Percentiles rank a stretch among this genome's conserved stretches.
Evolutionary conservation across 2,329 filamentous ascomycete genomes (phyloP).

Genomic region (Fusarium sp.): DNA sequence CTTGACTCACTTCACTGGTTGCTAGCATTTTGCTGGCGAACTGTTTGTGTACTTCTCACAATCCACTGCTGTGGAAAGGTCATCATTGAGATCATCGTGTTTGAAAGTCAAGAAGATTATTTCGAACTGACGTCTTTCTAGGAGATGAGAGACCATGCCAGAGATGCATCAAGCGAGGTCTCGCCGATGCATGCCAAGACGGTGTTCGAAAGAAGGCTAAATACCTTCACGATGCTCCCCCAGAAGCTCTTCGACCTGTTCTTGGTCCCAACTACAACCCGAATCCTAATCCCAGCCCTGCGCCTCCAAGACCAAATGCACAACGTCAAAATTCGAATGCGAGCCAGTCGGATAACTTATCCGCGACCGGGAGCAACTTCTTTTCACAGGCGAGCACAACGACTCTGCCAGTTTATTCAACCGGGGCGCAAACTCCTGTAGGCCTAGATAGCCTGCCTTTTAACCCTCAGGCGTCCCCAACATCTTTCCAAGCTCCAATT

Average conservation of each 20-base stretch:
- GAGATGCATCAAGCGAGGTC: constrained; percentile 91
- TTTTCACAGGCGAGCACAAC: constrained; percentile 60
- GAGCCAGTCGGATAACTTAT: constrained; percentile 60
- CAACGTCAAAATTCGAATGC: constrained; percentile 61
- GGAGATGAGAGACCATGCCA: constrained; percentile 95
- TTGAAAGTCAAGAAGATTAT: constrained; percentile 8
- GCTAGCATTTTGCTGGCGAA: constrained; percentile 3
- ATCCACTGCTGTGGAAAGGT: background rate
- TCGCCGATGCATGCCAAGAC: constrained; percentile 92
- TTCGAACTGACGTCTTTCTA: constrained; percentile 53
- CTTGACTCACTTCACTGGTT: constrained; percentile 2
- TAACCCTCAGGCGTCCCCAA: constrained; percentile 76
- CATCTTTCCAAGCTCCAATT: constrained; percentile 71
- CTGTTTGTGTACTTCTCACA: constrained; percentile 1
- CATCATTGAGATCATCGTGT: constrained; percentile 3
- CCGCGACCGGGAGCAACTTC: constrained; percentile 57
- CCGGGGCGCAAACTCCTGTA: constrained; percentile 57
- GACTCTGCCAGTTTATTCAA: constrained; percentile 64
- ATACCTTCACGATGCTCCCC: constrained; percentile 95
- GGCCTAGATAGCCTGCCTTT: constrained; percentile 64
- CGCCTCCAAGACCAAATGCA: constrained; percentile 58
- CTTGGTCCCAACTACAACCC: constrained; percentile 77
- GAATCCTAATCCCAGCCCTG: constrained; percentile 59
- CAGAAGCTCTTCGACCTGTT: constrained; percentile 89
- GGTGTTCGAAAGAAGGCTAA: constrained; percentile 99